A percentile compares a stretch with the other conserved stretches of the same genome.
Conservation (phyloP, 2,329 filamentous ascomycete genomes). For the Aspergillus tamarii region DNA sequence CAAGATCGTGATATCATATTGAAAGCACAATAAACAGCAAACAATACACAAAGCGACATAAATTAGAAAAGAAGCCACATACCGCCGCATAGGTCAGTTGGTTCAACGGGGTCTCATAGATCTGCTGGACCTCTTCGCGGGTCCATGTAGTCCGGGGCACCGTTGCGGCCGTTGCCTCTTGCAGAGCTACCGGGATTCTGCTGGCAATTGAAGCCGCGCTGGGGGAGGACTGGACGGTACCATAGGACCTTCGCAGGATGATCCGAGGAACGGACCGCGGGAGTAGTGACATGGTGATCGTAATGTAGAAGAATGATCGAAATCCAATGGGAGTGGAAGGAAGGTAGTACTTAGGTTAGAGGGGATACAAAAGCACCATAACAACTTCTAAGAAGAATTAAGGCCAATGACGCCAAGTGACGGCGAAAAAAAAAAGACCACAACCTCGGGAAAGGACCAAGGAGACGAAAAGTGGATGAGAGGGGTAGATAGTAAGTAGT, state of each 20-base stretch:
- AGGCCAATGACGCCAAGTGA: background rate
- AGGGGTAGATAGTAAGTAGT: background rate
- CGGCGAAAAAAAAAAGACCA: background rate
- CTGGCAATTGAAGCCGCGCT: constrained; percentile 35
- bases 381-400: background rate
- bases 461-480: background rate
- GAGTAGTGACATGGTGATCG: constrained; percentile 32
- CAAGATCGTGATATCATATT: background rate
- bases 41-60: background rate
- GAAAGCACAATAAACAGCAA: background rate
- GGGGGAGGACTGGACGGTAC: constrained; percentile 43
- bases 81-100: constrained; percentile 77
- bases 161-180: constrained; percentile 40
- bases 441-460: background rate
- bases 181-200: constrained; percentile 36
- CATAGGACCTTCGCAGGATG: constrained; percentile 38
- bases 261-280: constrained; percentile 33
- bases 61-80: constrained; percentile 33
- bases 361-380: background rate
- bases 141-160: constrained; percentile 75
- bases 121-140: constrained; percentile 75
- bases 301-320: background rate
- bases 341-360: background rate
- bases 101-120: constrained; percentile 81
- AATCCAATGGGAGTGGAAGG: background rate